These are phyloP conservation scores for Chytriomyces confervae DNA, from an alignment of 192 early-diverging fungal species.

Conservation along the genomic window DNA sequence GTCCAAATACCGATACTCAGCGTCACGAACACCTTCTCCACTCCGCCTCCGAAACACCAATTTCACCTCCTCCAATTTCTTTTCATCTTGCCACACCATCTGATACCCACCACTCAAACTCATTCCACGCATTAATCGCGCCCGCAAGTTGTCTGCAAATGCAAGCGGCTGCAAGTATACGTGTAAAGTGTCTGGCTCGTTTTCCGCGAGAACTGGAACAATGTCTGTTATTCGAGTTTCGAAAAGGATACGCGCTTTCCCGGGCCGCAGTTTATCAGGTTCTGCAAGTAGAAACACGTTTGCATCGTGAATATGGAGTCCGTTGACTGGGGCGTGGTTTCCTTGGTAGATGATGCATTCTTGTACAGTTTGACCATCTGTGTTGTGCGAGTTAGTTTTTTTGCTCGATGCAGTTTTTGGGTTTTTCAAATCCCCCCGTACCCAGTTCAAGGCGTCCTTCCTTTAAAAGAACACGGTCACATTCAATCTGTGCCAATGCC, in stretches of 20 bases:
- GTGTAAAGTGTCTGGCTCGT: not conserved
- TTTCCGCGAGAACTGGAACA: not conserved
- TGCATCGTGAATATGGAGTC: not conserved
- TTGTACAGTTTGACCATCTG: not conserved
- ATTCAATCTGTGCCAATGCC: not conserved
- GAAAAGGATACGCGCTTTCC: not conserved
- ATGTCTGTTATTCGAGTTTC: not conserved
- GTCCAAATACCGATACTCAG: not conserved
- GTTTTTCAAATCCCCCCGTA: not conserved
- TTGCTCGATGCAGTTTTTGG: not conserved
- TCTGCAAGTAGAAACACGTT: not conserved
- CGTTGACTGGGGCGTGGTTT: not conserved
- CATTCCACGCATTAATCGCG: not conserved
- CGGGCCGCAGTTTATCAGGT: not conserved
- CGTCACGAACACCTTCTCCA: not conserved
- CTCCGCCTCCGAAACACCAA: not conserved
- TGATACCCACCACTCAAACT: constrained; percentile 1
- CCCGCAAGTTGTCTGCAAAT: not conserved
- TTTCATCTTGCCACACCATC: constrained; percentile 21
- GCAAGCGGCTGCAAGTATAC: not conserved
- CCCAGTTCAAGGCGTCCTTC: not conserved
- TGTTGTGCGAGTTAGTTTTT: not conserved
- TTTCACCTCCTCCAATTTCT: not conserved
- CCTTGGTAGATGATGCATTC: not conserved
- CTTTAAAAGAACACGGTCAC: not conserved